These are phyloP conservation scores for Cucumis variabilis DNA, from an alignment of 331 rosid genomes.

Conservation along the genomic window DNA sequence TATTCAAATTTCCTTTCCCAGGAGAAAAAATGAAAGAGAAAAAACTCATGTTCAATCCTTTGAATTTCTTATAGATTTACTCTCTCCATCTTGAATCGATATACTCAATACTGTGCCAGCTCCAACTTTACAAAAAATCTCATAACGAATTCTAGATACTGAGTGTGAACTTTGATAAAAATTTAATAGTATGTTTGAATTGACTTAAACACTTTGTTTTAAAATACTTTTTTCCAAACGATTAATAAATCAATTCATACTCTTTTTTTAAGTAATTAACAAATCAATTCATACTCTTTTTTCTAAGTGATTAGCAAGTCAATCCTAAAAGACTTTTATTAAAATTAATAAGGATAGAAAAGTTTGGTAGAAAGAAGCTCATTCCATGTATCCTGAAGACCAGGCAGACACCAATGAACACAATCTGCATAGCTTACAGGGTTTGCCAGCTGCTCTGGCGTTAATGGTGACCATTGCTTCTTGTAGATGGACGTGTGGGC, in stretches of 20 bases:
- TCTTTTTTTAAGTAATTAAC: too few species aligned
- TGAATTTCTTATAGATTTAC: neutral
- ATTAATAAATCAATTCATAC: too few species aligned
- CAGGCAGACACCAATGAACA: slow-evolving; percentile 95
- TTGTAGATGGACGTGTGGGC: slow-evolving; percentile 97
- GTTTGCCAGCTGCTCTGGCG: slow-evolving; percentile 74
- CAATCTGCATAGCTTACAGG: slow-evolving; percentile 92
- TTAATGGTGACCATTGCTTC: slow-evolving; percentile 88
- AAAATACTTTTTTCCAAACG: too few species aligned
- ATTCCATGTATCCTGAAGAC: slow-evolving; percentile 96
- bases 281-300: too few species aligned
- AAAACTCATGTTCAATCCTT: neutral
- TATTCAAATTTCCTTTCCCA: neutral
- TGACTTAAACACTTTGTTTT: neutral
- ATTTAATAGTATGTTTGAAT: neutral
- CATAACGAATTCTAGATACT: too few species aligned
- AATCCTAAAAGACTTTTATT: too few species aligned
- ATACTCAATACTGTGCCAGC: neutral
- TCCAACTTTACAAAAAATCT: too few species aligned
- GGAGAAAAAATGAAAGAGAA: too few species aligned
- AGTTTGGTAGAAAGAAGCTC: slow-evolving; percentile 86
- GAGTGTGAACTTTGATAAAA: too few species aligned
- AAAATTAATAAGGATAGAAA: slow-evolving; percentile 56
- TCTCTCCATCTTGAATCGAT: neutral
- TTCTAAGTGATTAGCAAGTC: neutral